A percentile compares a stretch with the other conserved stretches of the same genome.
Conservation (phyloP, 768 basidiomycete genomes). For the Lactifluus pinguis region DNA sequence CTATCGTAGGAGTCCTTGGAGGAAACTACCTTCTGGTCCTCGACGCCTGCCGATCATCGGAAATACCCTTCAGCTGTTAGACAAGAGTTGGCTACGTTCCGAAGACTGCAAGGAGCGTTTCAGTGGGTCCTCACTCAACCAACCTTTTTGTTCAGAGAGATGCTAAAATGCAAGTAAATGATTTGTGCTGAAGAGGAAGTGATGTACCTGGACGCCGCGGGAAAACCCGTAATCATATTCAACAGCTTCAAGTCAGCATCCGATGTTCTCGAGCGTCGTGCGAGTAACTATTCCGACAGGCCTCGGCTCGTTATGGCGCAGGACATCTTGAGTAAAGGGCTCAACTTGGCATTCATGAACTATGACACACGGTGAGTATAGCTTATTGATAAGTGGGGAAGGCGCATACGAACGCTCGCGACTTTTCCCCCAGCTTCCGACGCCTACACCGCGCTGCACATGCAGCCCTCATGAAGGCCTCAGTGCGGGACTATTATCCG, state of each 20-base stretch:
- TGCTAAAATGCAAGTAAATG: not conserved
- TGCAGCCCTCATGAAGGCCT: slow-evolving; percentile 24
- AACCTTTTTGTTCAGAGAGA: no score
- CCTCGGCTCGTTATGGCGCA: slow-evolving; percentile 5
- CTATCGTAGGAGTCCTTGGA: slow-evolving; percentile 5
- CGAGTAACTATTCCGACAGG: slow-evolving; percentile 25
- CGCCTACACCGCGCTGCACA: slow-evolving; percentile 27
- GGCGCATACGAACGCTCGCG: not conserved
- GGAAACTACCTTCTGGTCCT: slow-evolving; percentile 1
- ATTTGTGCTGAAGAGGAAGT: slow-evolving; percentile 7
- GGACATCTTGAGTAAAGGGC: slow-evolving; percentile 7
- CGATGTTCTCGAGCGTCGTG: slow-evolving; percentile 23
- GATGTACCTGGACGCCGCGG: slow-evolving; percentile 19
- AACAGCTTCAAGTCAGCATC: not conserved
- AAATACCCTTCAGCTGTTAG: not conserved
- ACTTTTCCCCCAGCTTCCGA: slow-evolving; percentile 24
- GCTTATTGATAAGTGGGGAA: not conserved
- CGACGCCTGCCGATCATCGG: slow-evolving; percentile 1
- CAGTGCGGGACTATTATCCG: slow-evolving; percentile 19
- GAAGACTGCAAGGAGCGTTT: slow-evolving; percentile 2
- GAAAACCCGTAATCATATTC: slow-evolving; percentile 14
- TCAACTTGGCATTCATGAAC: not conserved
- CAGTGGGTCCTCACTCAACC: not conserved
- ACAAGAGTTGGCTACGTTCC: not conserved
- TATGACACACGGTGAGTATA: not conserved